Evolutionary conservation across 768 basidiomycete genomes (phyloP), one percentile per base, ranked within the genome.

Genomic region (Pleurotus giganteus): DNA sequence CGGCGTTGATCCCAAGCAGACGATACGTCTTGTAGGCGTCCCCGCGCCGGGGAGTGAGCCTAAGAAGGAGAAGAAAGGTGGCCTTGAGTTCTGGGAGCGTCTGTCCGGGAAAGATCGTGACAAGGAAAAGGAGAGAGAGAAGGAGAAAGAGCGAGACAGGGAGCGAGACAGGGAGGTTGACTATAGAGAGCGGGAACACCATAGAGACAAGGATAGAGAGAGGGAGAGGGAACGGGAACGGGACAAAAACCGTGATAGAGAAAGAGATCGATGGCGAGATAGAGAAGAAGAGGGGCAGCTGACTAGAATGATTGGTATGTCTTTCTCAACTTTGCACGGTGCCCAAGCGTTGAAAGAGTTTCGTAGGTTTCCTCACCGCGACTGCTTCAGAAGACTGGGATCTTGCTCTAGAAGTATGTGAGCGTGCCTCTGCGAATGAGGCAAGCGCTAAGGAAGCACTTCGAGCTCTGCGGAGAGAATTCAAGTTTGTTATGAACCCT

Each of bases 391-490:
- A 93, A 65, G 89, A 93, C 64, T 91, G 89, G 86, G 69, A 79
- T 0, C 78, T 92, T 27, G 88, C 94, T 0, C 75, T 93, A 47
- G 91, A 93, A 52, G 89, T 94, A 13, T 94, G 90, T 62, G 93
- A 96, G 52, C 77, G 89, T 29, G 89, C 90, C 3, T 89, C 89
- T 1, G 69, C 80, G 2, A 88, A 64, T 61, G 90, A 94, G 54
- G 65, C 70, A 7, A 84, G 85, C 51, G 89, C 91, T 8, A 94
- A 89, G 65, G 94, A 94, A 64, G 91, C 93, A 0, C 84, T 88
- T 4, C 84, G 85, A 51, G 90, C 93, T 1, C 74, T 95, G 41
- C 74, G 93, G 46, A 81, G 86, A 39, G 92, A 93, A 67, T 91
- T 97, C 79, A 94, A 94, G 84, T 89, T 61, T 26, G 64, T 63